These are phyloP conservation scores for Mortierella sp. DNA, from an alignment of 371 early-diverging fungal genomes.

Conservation along the genomic window DNA sequence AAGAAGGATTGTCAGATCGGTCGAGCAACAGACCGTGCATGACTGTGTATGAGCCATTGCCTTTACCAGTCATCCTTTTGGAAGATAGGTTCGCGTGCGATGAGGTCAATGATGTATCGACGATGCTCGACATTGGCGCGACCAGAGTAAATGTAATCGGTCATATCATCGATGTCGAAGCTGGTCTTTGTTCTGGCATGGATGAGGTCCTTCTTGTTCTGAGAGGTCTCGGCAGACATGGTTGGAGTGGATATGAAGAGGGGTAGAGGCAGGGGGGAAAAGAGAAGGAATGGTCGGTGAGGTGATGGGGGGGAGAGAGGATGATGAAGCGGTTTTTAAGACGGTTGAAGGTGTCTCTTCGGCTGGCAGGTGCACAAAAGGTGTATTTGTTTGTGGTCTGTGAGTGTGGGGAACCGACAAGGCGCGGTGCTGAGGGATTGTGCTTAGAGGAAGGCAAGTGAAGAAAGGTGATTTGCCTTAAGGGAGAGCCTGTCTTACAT, in stretches of 20 bases:
- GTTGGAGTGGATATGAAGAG: background rate
- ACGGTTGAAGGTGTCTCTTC: no score
- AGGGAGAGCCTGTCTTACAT: no score
- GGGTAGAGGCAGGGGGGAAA: background rate
- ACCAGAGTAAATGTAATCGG: slow-evolving; percentile 40
- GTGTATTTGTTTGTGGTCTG: no score
- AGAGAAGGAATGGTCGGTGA: background rate
- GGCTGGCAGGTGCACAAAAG: no score
- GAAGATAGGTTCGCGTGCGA: slow-evolving; percentile 50
- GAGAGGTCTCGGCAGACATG: slow-evolving; percentile 18
- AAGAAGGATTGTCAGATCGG: background rate
- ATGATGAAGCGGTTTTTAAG: no score
- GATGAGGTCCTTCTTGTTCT: slow-evolving; percentile 35
- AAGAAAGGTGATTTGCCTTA: no score
- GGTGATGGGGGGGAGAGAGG: no score
- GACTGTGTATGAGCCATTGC: no score
- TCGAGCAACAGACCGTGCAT: background rate
- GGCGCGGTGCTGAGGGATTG: no score
- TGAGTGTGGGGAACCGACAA: no score
- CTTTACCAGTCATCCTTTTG: slow-evolving; percentile 52
- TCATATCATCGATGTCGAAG: slow-evolving; percentile 38
- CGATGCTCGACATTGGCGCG: slow-evolving; percentile 47
- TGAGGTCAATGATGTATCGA: slow-evolving; percentile 39
- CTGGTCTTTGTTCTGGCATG: slow-evolving; percentile 37
- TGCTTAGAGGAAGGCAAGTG: no score